Percentiles rank a stretch among this genome's conserved stretches.
Conservation (phyloP, 768 basidiomycete genomes). For the Tephrocybe rancida region DNA sequence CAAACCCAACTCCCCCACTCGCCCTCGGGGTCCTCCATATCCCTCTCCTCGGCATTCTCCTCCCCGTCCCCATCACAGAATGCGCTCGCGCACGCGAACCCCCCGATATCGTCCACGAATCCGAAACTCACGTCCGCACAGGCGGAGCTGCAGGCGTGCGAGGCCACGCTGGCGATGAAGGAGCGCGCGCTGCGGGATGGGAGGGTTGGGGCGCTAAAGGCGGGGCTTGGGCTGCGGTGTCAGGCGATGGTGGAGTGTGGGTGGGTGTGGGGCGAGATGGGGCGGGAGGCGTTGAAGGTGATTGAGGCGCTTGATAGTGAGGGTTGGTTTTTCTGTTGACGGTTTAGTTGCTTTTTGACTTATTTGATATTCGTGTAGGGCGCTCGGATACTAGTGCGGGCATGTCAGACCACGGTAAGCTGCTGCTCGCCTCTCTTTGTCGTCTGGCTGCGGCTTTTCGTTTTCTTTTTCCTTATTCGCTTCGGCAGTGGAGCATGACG, state of each 20-base stretch:
- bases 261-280: constrained; percentile 67
- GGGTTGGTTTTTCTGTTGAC: background rate
- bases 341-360: background rate
- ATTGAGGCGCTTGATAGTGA: constrained; percentile 38
- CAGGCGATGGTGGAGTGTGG: constrained; percentile 72
- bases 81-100: too few species aligned
- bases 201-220: constrained; percentile 56
- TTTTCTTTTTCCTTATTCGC: too few species aligned
- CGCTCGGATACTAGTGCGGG: too few species aligned
- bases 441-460: too few species aligned
- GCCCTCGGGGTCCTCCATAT: constrained; percentile 45
- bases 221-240: constrained; percentile 65
- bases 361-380: background rate
- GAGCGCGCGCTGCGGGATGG: constrained; percentile 62
- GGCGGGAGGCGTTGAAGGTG: constrained; percentile 55
- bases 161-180: constrained; percentile 68
- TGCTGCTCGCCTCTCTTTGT: too few species aligned
- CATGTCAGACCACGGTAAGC: too few species aligned
- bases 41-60: constrained; percentile 35
- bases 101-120: constrained; percentile 13
- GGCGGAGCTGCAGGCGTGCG: constrained; percentile 81
- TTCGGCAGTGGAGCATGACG: too few species aligned
- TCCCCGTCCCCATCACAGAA: constrained; percentile 19
- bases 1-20: constrained; percentile 24
- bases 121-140: constrained; percentile 68